Base-by-base conservation (phyloP, 768 basidiomycete species). In the Russula brevipes region DNA sequence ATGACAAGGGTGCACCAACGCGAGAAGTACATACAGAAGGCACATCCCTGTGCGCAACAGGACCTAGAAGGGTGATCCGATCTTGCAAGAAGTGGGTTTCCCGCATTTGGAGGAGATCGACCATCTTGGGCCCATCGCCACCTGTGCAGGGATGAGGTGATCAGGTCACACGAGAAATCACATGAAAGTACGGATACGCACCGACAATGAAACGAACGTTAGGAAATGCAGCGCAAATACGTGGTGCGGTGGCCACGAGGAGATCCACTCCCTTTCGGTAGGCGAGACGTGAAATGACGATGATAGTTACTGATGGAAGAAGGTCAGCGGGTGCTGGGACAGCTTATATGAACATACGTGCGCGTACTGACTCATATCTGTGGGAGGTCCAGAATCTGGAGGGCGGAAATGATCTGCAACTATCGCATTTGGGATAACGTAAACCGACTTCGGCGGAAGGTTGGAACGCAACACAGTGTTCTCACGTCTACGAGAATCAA, bases 221-320 rank as follows among this genome's bases (percentile, higher is more conserved):
- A 0, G 93, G 90, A 72, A 92, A 96, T 0, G 82, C 77, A 1
- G 81, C 81, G 69, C 96, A 98, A 60, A 99, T 91, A 30, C 86
- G 83, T 0, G 97, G 97, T 0, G 93, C 91, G 0, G 91, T 89
- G 1, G 93, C 94, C 0, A 98, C 90, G 5, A 99, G 83, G 3
- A 99, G 83, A 71, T 99, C 97, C 57, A 99, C 87, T 0, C 97
- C 97, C 77, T 98, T 99, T 54, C 97, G 84, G 70, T 98, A 98
- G 0, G 90, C 93, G 36, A 98, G 78, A 14, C 97, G 85, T 2
- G 94, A 93, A 11, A 99, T 74, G 12, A 97, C 85, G 3, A 99
- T 86, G 50, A 99, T 91, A 3, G 89, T 97, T 60, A 98, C 95
- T 96, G 70, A 33, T 9, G n/a, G 45, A 7, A 7, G 39, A 19